phyloP scores from a whole-genome alignment of 495 filamentous ascomycete species.

The Xylaria acuta region DNA sequence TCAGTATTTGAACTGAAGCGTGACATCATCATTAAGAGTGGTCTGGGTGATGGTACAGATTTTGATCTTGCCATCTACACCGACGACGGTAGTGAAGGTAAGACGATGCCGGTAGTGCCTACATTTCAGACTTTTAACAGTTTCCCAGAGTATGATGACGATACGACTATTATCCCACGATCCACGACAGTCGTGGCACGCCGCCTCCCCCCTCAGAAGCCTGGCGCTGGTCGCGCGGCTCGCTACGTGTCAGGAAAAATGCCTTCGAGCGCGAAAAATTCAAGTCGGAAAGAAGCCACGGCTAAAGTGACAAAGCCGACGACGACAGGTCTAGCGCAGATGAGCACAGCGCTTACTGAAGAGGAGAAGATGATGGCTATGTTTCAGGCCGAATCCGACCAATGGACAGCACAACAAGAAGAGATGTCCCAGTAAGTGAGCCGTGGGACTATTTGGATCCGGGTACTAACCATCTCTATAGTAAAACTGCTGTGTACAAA shows the following conservation, averaged over 20 bases:
- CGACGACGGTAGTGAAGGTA: slow-evolving; percentile 91
- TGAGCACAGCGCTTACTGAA: slow-evolving; percentile 79
- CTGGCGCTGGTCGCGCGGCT: slow-evolving; percentile 84
- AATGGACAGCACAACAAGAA: slow-evolving; percentile 87
- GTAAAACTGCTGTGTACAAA: slow-evolving; percentile 60
- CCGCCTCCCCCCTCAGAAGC: slow-evolving; percentile 79
- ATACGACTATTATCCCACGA: slow-evolving; percentile 91
- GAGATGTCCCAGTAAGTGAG: slow-evolving; percentile 88
- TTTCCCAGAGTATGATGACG: slow-evolving; percentile 86
- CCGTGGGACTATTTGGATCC: not conserved
- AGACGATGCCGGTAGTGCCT: slow-evolving; percentile 32
- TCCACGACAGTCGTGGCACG: slow-evolving; percentile 92
- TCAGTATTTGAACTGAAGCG: slow-evolving; percentile 98
- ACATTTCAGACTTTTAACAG: slow-evolving; percentile 35
- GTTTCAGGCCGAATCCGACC: slow-evolving; percentile 80
- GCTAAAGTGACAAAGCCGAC: slow-evolving; percentile 62
- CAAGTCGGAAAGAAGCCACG: slow-evolving; percentile 68
- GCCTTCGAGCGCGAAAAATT: slow-evolving; percentile 85
- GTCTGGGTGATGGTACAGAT: slow-evolving; percentile 92
- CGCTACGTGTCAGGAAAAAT: slow-evolving; percentile 97
- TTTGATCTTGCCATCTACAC: slow-evolving; percentile 94
- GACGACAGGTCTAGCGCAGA: slow-evolving; percentile 63
- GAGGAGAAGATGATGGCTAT: slow-evolving; percentile 91
- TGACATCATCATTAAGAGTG: slow-evolving; percentile 93
- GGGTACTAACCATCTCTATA: slow-evolving; percentile 49